phyloP scores from a whole-genome alignment of 2,329 filamentous ascomycete species.

The Arthrinium puccinioides region DNA sequence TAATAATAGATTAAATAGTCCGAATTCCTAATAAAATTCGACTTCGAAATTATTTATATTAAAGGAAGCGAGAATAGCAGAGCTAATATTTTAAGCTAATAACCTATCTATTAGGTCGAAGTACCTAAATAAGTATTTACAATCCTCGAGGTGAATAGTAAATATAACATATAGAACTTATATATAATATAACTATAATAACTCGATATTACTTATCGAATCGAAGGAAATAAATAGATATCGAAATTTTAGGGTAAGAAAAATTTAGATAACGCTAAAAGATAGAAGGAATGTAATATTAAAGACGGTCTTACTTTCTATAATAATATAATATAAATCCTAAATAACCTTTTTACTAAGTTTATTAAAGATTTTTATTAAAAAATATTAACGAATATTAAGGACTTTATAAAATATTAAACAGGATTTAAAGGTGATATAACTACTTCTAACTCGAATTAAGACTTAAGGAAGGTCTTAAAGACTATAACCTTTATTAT shows the following conservation, averaged over 20 bases:
- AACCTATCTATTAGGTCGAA: neutral
- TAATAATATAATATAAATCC: neutral
- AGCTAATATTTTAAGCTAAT: neutral
- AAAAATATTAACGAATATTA: neutral
- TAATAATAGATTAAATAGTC: constrained; percentile 7
- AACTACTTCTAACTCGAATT: neutral
- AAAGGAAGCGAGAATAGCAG: constrained; percentile 1
- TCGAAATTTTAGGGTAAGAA: neutral
- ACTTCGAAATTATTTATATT: constrained; percentile 3
- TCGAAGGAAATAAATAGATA: neutral
- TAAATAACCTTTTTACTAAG: neutral
- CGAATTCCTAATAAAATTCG: neutral
- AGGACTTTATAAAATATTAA: constrained; percentile 1
- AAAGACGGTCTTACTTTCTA: neutral
- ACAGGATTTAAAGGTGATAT: neutral
- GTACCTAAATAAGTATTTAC: neutral
- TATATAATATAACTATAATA: neutral
- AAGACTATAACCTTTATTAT: neutral
- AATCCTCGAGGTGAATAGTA: neutral
- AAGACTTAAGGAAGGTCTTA: neutral
- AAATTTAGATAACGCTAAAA: no score
- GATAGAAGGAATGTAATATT: neutral
- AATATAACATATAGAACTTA: neutral
- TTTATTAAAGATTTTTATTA: neutral
- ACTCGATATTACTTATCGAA: neutral